Evolutionary conservation across 805 yeast genomes (phyloP), one percentile per base, ranked within the genome.

Genomic region (Candida ascalaphidarum): DNA sequence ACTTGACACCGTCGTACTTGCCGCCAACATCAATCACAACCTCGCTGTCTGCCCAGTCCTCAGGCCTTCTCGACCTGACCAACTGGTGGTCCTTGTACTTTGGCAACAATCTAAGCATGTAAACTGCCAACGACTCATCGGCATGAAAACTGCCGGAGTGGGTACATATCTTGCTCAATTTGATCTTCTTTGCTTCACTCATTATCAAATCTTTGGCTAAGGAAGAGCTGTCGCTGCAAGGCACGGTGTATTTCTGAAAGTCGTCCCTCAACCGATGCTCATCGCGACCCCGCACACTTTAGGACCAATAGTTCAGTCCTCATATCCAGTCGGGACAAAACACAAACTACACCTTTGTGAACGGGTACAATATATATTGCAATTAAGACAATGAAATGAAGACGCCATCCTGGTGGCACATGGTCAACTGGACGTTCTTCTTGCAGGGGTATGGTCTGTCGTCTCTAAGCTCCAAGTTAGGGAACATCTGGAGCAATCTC

Each of bases 131-230:
- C 8, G 95, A 77, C 55, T 92, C 98, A 54, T 92, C 98, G 8
- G 97, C 97, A 50, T 92, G 98, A 67, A 92, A 92, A 0, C 86
- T 71, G 6, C 98, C 98, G 27, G 88, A 80, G 46, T 82, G 94
- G 9, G 95, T 88, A 48, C 95, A 89, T 32, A 88, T 82, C 46
- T 73, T 75, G n/a, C n/a, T n/a, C n/a, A n/a, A n/a, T n/a, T n/a
- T n/a, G n/a, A n/a, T n/a, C n/a, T n/a, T n/a, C n/a, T n/a, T n/a
- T n/a, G n/a, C n/a, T n/a, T n/a, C n/a, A n/a, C n/a, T n/a, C n/a
- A n/a, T n/a, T n/a, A n/a, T n/a, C n/a, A n/a, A n/a, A n/a, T n/a
- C n/a, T n/a, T n/a, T n/a, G n/a, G n/a, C n/a, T n/a, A n/a, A n/a
- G n/a, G n/a, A n/a, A n/a, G n/a, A n/a, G n/a, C n/a, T n/a, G n/a